Evolutionary conservation across 805 yeast species (phyloP), one percentile per base, ranked within the genome.

Genomic region (Saturnispora saitoi): DNA sequence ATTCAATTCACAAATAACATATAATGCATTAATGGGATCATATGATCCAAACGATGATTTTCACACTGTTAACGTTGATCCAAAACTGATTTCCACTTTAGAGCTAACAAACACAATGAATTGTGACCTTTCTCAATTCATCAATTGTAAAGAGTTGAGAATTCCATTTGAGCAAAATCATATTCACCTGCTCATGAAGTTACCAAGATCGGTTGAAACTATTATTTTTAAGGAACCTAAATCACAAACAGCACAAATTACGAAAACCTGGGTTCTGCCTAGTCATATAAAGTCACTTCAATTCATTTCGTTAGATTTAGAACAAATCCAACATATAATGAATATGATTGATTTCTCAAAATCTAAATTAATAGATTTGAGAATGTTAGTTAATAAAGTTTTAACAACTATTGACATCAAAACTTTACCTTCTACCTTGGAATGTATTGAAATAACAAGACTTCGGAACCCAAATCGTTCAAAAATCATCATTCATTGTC

Each of bases 391-490:
- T 10, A 32, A 47, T 20, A 32, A 19, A 29, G n/a, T 47, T 14
- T 19, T 4, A 19, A 24, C 41, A 2, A n/a, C n/a, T 10, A 20
- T 47, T n/a, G 15, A 41, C n/a, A 17, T 47, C 31, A 32, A 32
- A 4, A 28, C 32, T 14, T 34, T 47, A 14, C 49, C 49, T 11
- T 29, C 15, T 6, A 26, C 42, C 4, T 41, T 47, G n/a, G 40
- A 47, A 41, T 41, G 45, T 40, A 12, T 47, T 19, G 49, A 47
- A 28, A 32, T 40, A 17, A 32, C 32, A 20, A 39, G 48, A 34
- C 29, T 39, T 15, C 31, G 32, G 15, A 40, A 40, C 20, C 48
- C 42, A 15, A 24, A 28, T 5, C 38, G 32, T 12, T 22, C 38
- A 7, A 28, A 36, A 9, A 44, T 44, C 17, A 2, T 12, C 3